Percentiles rank a stretch among this genome's conserved stretches.
Conservation (phyloP, 495 filamentous ascomycete species). For the Neurospora sp. region DNA sequence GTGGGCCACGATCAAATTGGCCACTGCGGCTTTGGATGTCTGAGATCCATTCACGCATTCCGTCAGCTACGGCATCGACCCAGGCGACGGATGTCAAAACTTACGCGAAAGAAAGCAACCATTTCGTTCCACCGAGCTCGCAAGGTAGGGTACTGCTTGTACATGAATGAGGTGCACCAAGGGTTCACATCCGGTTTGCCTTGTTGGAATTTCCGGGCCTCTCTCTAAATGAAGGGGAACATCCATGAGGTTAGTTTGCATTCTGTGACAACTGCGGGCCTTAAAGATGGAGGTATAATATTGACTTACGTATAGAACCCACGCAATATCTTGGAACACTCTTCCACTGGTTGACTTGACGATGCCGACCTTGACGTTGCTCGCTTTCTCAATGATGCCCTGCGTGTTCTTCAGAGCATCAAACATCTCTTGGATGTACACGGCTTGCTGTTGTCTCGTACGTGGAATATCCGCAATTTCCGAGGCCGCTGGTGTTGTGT, state of each 20-base stretch:
- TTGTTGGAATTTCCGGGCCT: neutral
- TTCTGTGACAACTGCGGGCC: neutral
- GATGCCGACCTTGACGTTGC: neutral
- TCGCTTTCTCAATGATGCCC: neutral
- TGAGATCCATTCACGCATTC: neutral
- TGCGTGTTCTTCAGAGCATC: neutral
- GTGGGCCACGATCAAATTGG: neutral
- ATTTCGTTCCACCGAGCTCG: neutral
- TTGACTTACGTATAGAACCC: neutral
- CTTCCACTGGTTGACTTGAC: neutral
- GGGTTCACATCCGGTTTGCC: neutral
- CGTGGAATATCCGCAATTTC: neutral
- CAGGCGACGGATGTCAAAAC: neutral
- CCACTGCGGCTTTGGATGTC: neutral
- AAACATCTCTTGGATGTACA: neutral
- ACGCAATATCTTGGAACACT: neutral
- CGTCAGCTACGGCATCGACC: neutral
- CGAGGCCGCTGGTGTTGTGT: neutral
- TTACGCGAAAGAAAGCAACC: neutral
- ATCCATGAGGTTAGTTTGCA: neutral
- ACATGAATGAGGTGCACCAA: neutral
- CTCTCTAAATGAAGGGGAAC: neutral
- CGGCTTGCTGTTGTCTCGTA: neutral
- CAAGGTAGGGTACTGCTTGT: neutral
- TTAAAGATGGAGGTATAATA: neutral